Conservation (phyloP, 192 early-diverging fungal genomes). For the Entomortierella beljakovae region DNA sequence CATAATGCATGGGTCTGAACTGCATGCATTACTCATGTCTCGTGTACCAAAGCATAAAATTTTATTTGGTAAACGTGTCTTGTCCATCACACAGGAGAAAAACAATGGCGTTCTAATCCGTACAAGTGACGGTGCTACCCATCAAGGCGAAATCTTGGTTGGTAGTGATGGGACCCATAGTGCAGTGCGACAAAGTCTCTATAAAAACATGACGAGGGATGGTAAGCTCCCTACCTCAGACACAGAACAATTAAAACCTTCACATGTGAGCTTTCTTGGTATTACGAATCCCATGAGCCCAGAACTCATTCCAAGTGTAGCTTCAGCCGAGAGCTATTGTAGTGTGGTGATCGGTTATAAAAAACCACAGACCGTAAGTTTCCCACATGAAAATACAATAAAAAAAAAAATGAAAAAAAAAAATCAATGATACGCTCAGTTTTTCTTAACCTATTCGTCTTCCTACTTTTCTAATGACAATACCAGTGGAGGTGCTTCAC, state of each 20-base stretch:
- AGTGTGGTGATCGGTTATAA: background rate
- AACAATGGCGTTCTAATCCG: background rate
- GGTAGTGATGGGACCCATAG: background rate
- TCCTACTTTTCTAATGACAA: too few species aligned
- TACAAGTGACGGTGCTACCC: background rate
- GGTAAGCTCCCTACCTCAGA: background rate
- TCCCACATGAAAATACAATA: too few species aligned
- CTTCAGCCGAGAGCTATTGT: background rate
- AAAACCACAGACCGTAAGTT: background rate
- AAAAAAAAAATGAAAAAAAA: too few species aligned
- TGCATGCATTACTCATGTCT: background rate
- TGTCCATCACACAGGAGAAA: background rate
- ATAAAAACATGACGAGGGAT: background rate
- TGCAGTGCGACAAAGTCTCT: background rate
- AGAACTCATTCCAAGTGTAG: background rate
- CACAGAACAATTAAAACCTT: background rate
- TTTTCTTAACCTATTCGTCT: too few species aligned
- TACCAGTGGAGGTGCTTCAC: background rate
- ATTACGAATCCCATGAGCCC: background rate
- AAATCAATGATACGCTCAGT: too few species aligned
- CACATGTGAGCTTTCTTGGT: background rate
- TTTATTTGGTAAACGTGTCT: background rate
- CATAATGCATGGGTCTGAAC: background rate
- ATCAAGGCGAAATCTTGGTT: background rate
- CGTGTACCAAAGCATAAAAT: background rate